These are phyloP conservation scores for Isabelozyma heimii DNA, from an alignment of 805 yeast species.

Conservation along the genomic window DNA sequence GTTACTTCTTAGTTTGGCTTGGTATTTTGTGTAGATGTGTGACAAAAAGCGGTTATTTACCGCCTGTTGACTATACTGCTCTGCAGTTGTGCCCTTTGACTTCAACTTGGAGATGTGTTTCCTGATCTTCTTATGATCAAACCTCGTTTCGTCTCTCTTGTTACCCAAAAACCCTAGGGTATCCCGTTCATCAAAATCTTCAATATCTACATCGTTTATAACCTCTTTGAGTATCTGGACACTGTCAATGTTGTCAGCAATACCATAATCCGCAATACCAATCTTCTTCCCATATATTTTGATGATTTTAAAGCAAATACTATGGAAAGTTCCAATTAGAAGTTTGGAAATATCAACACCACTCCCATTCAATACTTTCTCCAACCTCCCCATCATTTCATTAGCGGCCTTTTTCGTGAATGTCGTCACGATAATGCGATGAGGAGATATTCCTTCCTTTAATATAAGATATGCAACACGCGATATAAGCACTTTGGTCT, in stretches of 20 bases:
- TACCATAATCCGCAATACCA: slow-evolving; percentile 44
- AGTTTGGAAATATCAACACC: slow-evolving; percentile 43
- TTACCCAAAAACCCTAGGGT: slow-evolving; percentile 6
- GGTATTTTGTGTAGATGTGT: slow-evolving; percentile 51
- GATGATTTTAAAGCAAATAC: slow-evolving; percentile 66
- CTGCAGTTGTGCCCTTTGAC: slow-evolving; percentile 47
- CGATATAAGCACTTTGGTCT: slow-evolving; percentile 78
- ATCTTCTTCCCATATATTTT: slow-evolving; percentile 51
- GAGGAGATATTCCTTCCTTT: slow-evolving; percentile 52
- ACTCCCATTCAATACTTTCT: slow-evolving; percentile 25
- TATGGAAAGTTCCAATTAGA: slow-evolving; percentile 86
- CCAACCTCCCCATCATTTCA: slow-evolving; percentile 72
- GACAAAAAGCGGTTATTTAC: slow-evolving; percentile 14
- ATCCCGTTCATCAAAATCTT: slow-evolving; percentile 12
- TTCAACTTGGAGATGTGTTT: slow-evolving; percentile 55
- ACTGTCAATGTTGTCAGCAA: slow-evolving; percentile 68
- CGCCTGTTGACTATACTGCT: slow-evolving; percentile 25
- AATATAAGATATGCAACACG: slow-evolving; percentile 71
- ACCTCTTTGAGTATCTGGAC: slow-evolving; percentile 43
- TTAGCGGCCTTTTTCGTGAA: slow-evolving; percentile 91
- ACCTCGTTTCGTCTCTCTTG: slow-evolving; percentile 19
- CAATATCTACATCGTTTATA: slow-evolving; percentile 23
- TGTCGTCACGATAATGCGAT: slow-evolving; percentile 76
- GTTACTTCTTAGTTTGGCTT: slow-evolving; percentile 39
- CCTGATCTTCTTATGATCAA: slow-evolving; percentile 40